Base-by-base conservation (phyloP, 169 alveolate species). In the Plasmodium billcollinsi region DNA sequence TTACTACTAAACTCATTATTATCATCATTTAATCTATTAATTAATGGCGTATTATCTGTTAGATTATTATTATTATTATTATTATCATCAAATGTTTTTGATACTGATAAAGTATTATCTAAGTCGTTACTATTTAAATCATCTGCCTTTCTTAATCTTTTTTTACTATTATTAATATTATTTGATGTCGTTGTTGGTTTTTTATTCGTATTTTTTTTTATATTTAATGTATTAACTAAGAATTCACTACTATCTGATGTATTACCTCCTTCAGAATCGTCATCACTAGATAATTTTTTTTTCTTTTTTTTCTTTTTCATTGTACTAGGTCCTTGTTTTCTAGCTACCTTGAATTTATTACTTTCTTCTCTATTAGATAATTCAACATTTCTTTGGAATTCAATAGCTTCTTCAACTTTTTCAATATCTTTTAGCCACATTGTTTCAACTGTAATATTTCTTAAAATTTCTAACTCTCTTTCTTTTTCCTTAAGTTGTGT, bases 361-460 rank as follows among this genome's bases (percentile, higher is more conserved):
- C 91, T 83, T 69, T 83, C 91, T 61, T 83, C 92, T 50, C 88
- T 65, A 26, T 74, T 88, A 24, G 89, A 88, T 47, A 74, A 26
- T 72, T 88, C 92, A 15, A 88, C 71, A 88, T 88, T 67, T 21
- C 88, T 74, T 54, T 92, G 93, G 20, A 69, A 83, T 69, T 83
- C 91, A 11, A 83, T 59, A 15, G 94, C 94, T 20, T 62, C 93
- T 69, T 94, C 95, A 12, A 94, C 90, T 11, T 72, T 78, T 65
- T 76, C 92, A 50, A 94, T 80, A 70, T 94, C 96, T 15, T 94
- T 92, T 62, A 91, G n/a, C 95, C 95, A 94, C 94, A 94, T 90
- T n/a, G 93, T 91, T 21, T 74, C 93, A 61, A 93, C 72, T 24
- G 95, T 92, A 29, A 94, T 94, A 66, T 80, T 88, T 75, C 71